These are phyloP conservation scores for Trematosphaeria pertusa DNA, from an alignment of 2,329 filamentous ascomycete genomes.

Conservation along the genomic window DNA sequence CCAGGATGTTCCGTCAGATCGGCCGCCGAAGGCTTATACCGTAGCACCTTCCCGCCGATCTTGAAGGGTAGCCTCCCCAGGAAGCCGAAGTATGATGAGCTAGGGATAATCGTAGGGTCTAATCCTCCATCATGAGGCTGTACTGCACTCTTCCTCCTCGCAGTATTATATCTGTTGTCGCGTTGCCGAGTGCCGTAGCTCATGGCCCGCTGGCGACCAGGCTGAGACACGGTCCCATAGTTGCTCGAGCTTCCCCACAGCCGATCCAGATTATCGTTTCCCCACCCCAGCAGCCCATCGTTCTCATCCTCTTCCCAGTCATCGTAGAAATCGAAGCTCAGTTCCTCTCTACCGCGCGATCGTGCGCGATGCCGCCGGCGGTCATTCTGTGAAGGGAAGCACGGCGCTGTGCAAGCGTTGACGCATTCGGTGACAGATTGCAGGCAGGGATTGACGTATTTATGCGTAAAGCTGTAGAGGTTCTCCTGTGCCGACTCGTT, in stretches of 20 bases:
- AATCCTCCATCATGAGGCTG: slow-evolving; percentile 58
- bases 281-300: slow-evolving; percentile 75
- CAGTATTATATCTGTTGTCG: slow-evolving; percentile 37
- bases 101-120: slow-evolving; percentile 89
- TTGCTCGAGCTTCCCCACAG: slow-evolving; percentile 73
- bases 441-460: slow-evolving; percentile 84
- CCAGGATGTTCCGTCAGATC: slow-evolving; percentile 88
- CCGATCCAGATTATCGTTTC: slow-evolving; percentile 82
- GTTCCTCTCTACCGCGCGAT: slow-evolving; percentile 71
- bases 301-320: slow-evolving; percentile 82
- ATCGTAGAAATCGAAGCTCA: slow-evolving; percentile 96
- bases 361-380: slow-evolving; percentile 72
- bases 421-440: slow-evolving; percentile 70
- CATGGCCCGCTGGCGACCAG: slow-evolving; percentile 80
- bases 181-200: slow-evolving; percentile 78
- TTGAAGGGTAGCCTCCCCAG: slow-evolving; percentile 84
- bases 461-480: slow-evolving; percentile 87
- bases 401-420: slow-evolving; percentile 71
- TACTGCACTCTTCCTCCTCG: slow-evolving; percentile 62
- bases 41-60: slow-evolving; percentile 76
- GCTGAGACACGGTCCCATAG: slow-evolving; percentile 62
- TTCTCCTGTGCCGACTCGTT: slow-evolving; percentile 91
- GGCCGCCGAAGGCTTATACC: slow-evolving; percentile 90
- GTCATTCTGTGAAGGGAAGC: slow-evolving; percentile 77
- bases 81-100: slow-evolving; percentile 84